Percentiles rank a stretch among this genome's conserved stretches.
Evolutionary conservation across 768 basidiomycete species (phyloP).

Genomic region (Russula lepida): DNA sequence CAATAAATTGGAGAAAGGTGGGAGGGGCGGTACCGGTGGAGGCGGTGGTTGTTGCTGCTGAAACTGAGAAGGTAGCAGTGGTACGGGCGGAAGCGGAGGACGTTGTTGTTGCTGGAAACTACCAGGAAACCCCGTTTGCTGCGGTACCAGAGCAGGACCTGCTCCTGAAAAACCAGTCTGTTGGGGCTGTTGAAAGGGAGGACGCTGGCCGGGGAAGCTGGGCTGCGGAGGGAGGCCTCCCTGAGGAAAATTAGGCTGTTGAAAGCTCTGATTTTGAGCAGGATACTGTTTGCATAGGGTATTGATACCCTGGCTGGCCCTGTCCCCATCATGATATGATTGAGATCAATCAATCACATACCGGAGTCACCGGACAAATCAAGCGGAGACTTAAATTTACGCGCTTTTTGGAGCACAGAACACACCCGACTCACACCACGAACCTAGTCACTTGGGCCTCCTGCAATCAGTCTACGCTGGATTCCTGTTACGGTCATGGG

Average conservation of each 20-base stretch:
- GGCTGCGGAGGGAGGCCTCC: slow-evolving; percentile 49
- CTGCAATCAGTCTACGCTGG: slow-evolving; percentile 35
- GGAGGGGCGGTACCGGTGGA: slow-evolving; percentile 52
- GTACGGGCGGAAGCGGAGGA: slow-evolving; percentile 25
- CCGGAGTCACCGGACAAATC: not conserved
- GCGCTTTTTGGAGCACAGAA: not conserved
- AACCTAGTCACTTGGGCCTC: slow-evolving; percentile 65
- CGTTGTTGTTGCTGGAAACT: slow-evolving; percentile 32
- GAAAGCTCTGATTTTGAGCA: slow-evolving; percentile 37
- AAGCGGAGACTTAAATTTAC: slow-evolving; percentile 11
- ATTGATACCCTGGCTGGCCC: slow-evolving; percentile 59
- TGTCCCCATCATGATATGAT: too few relatives aligned
- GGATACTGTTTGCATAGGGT: slow-evolving; percentile 66
- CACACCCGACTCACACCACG: slow-evolving; percentile 30
- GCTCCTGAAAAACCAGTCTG: slow-evolving; percentile 43
- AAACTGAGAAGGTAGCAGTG: slow-evolving; percentile 20
- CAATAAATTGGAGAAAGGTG: slow-evolving; percentile 49
- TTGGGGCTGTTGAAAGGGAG: slow-evolving; percentile 51
- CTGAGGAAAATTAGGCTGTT: slow-evolving; percentile 36
- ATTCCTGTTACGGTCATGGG: slow-evolving; percentile 73
- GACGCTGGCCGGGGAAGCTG: slow-evolving; percentile 36
- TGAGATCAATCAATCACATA: too few relatives aligned
- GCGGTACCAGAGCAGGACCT: slow-evolving; percentile 35
- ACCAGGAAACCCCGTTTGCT: slow-evolving; percentile 45
- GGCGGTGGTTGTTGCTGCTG: slow-evolving; percentile 37